A percentile compares a stretch with the other conserved stretches of the same genome.
Evolutionary conservation across 2,329 filamentous ascomycete species (phyloP).

Genomic region (Pseudocercospora macadamiae): DNA sequence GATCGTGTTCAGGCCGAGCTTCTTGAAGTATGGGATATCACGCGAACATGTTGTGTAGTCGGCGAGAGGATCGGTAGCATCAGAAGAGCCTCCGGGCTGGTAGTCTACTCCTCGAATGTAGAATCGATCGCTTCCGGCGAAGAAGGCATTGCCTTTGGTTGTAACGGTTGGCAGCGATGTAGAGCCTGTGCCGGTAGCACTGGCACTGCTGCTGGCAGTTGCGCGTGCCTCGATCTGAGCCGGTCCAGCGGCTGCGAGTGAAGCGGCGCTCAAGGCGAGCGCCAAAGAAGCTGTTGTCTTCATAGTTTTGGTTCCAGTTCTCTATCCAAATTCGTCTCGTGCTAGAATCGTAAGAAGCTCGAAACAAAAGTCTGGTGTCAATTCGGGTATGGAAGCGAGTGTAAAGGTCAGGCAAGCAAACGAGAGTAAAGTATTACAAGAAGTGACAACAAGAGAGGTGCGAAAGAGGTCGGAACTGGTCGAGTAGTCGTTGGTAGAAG

Average conservation of each 20-base stretch:
- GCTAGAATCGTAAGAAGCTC: background rate
- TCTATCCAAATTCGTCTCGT: background rate
- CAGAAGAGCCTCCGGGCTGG: conserved; percentile 58
- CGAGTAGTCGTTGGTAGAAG: background rate
- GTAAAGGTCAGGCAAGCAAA: background rate
- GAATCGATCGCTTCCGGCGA: conserved; percentile 61
- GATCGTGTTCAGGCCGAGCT: conserved; percentile 84
- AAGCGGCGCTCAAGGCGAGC: conserved; percentile 48
- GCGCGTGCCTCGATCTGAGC: conserved; percentile 36
- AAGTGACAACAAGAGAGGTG: background rate
- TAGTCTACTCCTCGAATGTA: conserved; percentile 63
- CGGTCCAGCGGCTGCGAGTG: conserved; percentile 47
- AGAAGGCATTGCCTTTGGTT: conserved; percentile 68
- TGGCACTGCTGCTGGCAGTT: conserved; percentile 17
- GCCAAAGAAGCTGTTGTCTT: conserved; percentile 24
- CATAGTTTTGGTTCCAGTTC: conserved; percentile 11
- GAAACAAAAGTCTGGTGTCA: background rate
- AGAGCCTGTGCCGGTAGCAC: conserved; percentile 43
- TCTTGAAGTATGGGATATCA: conserved; percentile 78
- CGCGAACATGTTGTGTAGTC: conserved; percentile 71
- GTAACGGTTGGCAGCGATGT: conserved; percentile 57
- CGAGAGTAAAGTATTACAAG: conserved; percentile 5
- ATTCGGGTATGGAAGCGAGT: conserved; percentile 6
- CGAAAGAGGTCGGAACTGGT: background rate
- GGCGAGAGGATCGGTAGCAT: conserved; percentile 72